Evolutionary conservation across 768 basidiomycete species (phyloP).

Genomic region (Tubosaeta sp.): DNA sequence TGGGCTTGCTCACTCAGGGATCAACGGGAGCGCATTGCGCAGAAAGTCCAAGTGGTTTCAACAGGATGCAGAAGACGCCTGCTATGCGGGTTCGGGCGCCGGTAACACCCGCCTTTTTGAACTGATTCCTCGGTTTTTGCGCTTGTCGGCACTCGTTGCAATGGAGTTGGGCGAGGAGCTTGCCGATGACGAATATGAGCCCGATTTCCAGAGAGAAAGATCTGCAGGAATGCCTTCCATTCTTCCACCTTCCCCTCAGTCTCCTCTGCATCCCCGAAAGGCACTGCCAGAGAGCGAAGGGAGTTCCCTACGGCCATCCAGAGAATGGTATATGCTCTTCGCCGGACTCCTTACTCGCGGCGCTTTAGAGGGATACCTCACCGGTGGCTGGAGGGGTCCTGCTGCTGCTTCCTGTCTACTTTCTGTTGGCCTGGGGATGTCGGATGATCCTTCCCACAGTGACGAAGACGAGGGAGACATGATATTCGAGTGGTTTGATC

Average conservation of each 20-base stretch:
- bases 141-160: constrained; percentile 74
- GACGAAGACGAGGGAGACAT: constrained; percentile 32
- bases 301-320: constrained; percentile 60
- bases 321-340: constrained; percentile 80
- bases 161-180: constrained; percentile 73
- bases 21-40: constrained; percentile 55
- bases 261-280: constrained; percentile 13
- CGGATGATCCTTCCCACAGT: constrained; percentile 21
- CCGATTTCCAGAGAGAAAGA: constrained; percentile 28
- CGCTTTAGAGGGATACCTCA: constrained; percentile 79
- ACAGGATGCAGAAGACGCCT: constrained; percentile 19
- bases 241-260: constrained; percentile 11
- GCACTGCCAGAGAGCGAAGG: constrained; percentile 37
- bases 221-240: constrained; percentile 12
- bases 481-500: constrained; percentile 59
- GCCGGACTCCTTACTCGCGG: constrained; percentile 77
- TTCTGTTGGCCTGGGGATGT: constrained; percentile 61
- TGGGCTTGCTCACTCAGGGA: constrained; percentile 56
- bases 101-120: constrained; percentile 64
- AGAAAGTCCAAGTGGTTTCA: constrained; percentile 37
- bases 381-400: constrained; percentile 73
- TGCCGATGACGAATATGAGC: constrained; percentile 47
- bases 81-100: constrained; percentile 36
- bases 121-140: constrained; percentile 66
- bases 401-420: constrained; percentile 68